phyloP scores from a whole-genome alignment of 306 rosid genomes.

The Carpinus fangiana region DNA sequence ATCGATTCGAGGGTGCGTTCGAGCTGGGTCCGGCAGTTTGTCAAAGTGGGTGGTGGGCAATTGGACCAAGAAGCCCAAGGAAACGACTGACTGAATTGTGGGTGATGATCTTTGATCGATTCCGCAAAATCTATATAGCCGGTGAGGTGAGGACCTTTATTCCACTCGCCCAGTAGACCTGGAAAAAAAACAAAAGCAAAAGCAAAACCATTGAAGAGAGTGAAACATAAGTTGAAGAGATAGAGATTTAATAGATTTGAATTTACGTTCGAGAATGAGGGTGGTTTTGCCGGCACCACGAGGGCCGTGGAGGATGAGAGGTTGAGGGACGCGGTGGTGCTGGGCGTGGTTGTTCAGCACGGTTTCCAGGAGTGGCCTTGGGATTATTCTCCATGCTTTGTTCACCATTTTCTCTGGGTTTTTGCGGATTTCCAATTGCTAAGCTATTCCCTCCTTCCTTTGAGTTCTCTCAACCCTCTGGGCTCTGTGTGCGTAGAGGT shows the following conservation, averaged over 20 bases:
- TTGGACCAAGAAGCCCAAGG: constrained; percentile 91
- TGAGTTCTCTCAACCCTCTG: background rate
- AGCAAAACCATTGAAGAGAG: background rate
- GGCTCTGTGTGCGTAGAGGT: constrained; percentile 14
- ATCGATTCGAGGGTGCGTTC: constrained; percentile 79
- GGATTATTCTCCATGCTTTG: constrained; percentile 79
- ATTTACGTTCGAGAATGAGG: constrained; percentile 75
- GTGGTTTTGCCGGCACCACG: constrained; percentile 94
- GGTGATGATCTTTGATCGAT: constrained; percentile 56
- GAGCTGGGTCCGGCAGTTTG: constrained; percentile 57
- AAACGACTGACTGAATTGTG: constrained; percentile 40
- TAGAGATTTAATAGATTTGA: background rate
- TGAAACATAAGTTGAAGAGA: background rate
- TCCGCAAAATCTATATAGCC: constrained; percentile 90
- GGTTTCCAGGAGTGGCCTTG: constrained; percentile 81
- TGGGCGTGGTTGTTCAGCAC: constrained; percentile 85
- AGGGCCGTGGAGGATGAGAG: constrained; percentile 89
- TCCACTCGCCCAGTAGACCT: constrained; percentile 83
- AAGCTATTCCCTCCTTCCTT: background rate
- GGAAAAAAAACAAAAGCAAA: constrained; percentile 1
- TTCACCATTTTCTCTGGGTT: constrained; percentile 44
- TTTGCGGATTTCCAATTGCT: background rate
- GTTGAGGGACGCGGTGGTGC: constrained; percentile 86
- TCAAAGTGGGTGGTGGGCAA: constrained; percentile 53
- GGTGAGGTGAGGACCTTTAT: constrained; percentile 78